A percentile compares a stretch with the other conserved stretches of the same genome.
Evolutionary conservation across 2,329 filamentous ascomycete species (phyloP).

Genomic region (Colletotrichum phormii): DNA sequence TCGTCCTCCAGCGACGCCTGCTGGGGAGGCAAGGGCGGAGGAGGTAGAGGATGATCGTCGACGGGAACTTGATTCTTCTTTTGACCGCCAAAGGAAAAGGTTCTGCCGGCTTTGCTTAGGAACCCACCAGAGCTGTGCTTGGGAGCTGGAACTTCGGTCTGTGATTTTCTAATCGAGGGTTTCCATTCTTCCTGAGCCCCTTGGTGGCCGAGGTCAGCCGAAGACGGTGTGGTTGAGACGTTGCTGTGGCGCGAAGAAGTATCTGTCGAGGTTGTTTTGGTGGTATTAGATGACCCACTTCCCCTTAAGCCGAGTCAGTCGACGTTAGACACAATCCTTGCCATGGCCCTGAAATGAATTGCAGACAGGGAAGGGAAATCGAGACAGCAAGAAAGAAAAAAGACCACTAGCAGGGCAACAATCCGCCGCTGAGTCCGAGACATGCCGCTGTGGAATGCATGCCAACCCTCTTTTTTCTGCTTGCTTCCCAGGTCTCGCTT

Average conservation of each 20-base stretch:
- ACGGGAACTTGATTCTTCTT: slow-evolving; percentile 60
- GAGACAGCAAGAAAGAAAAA: slow-evolving; percentile 22
- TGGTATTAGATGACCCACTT: slow-evolving; percentile 71
- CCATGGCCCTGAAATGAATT: slow-evolving; percentile 39
- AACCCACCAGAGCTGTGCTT: slow-evolving; percentile 63
- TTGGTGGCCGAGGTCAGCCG: slow-evolving; percentile 56
- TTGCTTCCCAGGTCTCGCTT: background rate
- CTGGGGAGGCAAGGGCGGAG: slow-evolving; percentile 52
- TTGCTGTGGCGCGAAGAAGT: slow-evolving; percentile 72
- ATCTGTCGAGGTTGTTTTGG: slow-evolving; percentile 69
- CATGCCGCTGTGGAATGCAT: slow-evolving; percentile 36
- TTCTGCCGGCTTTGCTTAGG: slow-evolving; percentile 66
- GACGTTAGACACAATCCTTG: slow-evolving; percentile 43
- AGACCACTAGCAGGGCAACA: slow-evolving; percentile 23
- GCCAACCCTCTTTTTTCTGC: slow-evolving; percentile 18
- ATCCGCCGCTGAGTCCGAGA: slow-evolving; percentile 34
- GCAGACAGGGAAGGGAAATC: slow-evolving; percentile 32
- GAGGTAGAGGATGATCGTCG: slow-evolving; percentile 48
- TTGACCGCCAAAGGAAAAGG: slow-evolving; percentile 69
- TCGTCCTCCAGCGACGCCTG: slow-evolving; percentile 45
- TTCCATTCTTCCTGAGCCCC: slow-evolving; percentile 55
- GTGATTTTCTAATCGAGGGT: slow-evolving; percentile 50
- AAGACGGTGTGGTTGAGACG: slow-evolving; percentile 71
- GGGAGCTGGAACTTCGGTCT: slow-evolving; percentile 53
- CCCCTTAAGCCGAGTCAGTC: slow-evolving; percentile 59